A percentile compares a stretch with the other conserved stretches of the same genome.
Evolutionary conservation across 169 alveolate genomes (phyloP).

Genomic region (Prorocentrum cordatum): DNA sequence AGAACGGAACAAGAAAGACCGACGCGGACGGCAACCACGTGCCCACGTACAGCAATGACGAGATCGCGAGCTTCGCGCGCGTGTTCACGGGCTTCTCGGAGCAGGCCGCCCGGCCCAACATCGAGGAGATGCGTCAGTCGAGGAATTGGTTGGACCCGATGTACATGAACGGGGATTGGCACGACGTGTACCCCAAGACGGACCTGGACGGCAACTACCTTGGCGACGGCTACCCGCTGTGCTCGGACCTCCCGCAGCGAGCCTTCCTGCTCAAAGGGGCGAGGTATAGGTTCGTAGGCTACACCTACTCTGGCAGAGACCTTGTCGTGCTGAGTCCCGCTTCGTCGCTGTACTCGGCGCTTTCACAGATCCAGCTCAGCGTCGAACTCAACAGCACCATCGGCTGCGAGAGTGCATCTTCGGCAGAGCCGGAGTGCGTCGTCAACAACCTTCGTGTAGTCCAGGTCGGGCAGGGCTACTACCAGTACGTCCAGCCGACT

Average conservation of each 20-base stretch:
- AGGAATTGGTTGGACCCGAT: conserved; percentile 3
- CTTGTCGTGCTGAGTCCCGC: too few species aligned
- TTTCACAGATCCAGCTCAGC: too few species aligned
- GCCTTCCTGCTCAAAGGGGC: conserved; percentile 25
- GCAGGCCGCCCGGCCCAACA: not conserved
- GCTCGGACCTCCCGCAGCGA: conserved; percentile 1
- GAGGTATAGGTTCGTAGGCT: not conserved
- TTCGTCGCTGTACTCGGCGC: too few species aligned
- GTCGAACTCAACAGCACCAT: too few species aligned
- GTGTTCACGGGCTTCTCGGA: conserved; percentile 47
- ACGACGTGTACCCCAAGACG: conserved; percentile 29
- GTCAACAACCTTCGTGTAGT: not conserved
- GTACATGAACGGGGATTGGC: conserved; percentile 7
- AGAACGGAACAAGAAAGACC: not conserved
- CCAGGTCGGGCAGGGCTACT: conserved; percentile 1
- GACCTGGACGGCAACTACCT: conserved; percentile 19
- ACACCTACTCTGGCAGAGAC: not conserved
- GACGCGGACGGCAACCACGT: conserved; percentile 12
- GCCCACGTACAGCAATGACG: conserved; percentile 36
- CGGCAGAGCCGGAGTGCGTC: too few species aligned
- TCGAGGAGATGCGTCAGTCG: not conserved
- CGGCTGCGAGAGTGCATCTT: too few species aligned
- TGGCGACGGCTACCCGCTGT: conserved; percentile 46
- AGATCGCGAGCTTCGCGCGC: conserved; percentile 38
- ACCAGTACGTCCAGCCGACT: conserved; percentile 20